Evolutionary conservation across 768 basidiomycete species (phyloP), one percentile per base, ranked within the genome.

Genomic region (Suillus plorans): DNA sequence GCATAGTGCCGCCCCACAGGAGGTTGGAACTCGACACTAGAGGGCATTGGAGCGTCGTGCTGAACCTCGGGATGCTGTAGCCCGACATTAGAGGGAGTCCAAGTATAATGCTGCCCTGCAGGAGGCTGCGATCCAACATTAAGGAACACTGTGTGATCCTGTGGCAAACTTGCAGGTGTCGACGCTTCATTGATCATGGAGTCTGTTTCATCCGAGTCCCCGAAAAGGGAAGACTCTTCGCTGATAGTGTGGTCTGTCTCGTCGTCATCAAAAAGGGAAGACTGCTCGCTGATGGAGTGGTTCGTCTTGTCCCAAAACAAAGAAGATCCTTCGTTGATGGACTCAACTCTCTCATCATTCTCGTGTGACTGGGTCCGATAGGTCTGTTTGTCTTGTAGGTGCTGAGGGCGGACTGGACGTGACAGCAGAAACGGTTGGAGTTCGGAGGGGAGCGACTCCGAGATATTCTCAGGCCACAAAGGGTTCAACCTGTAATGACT

Each of bases 351-450:
- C 18, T 75, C 65, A 50, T 25, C 49, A 45, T 47, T 25, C 39
- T 66, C 60, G 42, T 66, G 62, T 60, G 76, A 68, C 44, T 76
- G 22, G 12, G 59, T 28, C 31, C 73, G 70, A 25, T 78, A 72
- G 49, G 76, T 73, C 61, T 72, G 69, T 44, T 70, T 59, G n/a
- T 64, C 59, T 25, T 61, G 25, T 4, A 12, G 60, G n/a, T 3
- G 63, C n/a, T 28, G 13, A 0, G 16, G 37, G 50, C 8, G 22
- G 28, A 67, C 20, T 31, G 72, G 67, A 0, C 63, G 68, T 1
- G 25, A 50, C 1, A 77, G 49, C 4, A 67, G 69, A 18, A 77
- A 36, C 5, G 66, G 76, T 37, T 67, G 63, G 47, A 76, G 63
- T 5, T 53, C 62, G 1, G 69, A 63, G 2, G 76, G 75, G 5